phyloP scores from a whole-genome alignment of 345 rosid species.

The Brassica juncea region DNA sequence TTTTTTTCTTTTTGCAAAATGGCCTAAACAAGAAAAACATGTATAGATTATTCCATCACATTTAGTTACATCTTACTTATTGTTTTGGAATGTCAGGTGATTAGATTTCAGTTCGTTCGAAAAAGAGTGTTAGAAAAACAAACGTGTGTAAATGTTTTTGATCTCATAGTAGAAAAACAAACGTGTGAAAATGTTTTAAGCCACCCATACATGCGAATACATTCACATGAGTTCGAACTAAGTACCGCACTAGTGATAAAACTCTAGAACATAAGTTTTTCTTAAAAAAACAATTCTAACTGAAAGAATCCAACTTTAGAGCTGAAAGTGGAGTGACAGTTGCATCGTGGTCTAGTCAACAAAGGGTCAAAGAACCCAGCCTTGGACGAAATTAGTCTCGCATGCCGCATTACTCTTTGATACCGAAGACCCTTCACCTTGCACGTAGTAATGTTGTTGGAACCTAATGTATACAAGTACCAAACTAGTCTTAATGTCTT shows the following conservation, averaged over 20 bases:
- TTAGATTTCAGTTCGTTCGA: background rate
- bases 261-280: background rate
- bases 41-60: too few species aligned
- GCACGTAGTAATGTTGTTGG: conserved; percentile 67
- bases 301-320: background rate
- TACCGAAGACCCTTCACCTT: conserved; percentile 66
- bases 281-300: background rate
- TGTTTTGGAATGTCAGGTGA: background rate
- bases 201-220: background rate
- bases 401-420: conserved; percentile 47
- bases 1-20: too few species aligned
- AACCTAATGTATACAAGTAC: conserved; percentile 16
- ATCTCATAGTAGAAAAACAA: background rate
- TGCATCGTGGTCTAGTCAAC: conserved; percentile 27
- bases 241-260: background rate
- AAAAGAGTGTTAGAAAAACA: background rate
- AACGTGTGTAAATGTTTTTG: background rate
- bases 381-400: conserved; percentile 78
- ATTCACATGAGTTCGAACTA: background rate
- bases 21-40: too few species aligned
- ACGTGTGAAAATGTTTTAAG: background rate
- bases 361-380: conserved; percentile 67
- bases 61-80: background rate
- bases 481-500: background rate
- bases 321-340: conserved; percentile 14